Conservation (phyloP, 2,329 filamentous ascomycete genomes). For the Ophiostoma sp. region DNA sequence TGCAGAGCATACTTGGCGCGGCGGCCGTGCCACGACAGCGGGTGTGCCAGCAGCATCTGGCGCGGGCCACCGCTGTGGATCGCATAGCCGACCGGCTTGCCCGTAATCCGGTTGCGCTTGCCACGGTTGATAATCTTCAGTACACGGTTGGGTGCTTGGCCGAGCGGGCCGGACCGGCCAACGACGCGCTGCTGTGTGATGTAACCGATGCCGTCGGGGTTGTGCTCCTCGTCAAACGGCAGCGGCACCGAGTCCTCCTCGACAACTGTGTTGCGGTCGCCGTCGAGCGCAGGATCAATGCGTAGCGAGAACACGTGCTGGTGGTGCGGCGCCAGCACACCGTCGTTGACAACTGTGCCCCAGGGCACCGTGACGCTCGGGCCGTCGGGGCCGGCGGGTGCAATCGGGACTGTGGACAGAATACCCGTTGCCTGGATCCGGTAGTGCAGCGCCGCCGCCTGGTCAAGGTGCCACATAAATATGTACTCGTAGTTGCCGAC, state of each 20-base stretch:
- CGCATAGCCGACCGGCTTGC: constrained; percentile 43
- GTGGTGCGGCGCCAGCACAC: constrained; percentile 13
- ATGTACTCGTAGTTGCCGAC: constrained; percentile 63
- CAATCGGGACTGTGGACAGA: constrained; percentile 42
- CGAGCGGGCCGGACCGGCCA: constrained; percentile 41
- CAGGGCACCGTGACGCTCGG: constrained; percentile 22
- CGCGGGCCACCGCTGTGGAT: constrained; percentile 40
- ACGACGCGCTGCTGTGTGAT: constrained; percentile 40
- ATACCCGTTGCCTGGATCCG: constrained; percentile 63
- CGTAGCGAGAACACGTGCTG: constrained; percentile 14
- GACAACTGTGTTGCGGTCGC: constrained; percentile 48
- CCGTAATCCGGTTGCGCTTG: constrained; percentile 38
- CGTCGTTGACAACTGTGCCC: constrained; percentile 14
- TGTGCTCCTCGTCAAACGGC: constrained; percentile 37
- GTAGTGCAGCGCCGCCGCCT: constrained; percentile 54
- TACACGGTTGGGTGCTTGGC: constrained; percentile 45
- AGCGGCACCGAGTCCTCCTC: constrained; percentile 39
- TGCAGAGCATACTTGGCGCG: constrained; percentile 41
- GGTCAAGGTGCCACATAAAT: constrained; percentile 51
- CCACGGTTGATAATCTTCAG: constrained; percentile 47
- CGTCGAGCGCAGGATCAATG: constrained; percentile 48
- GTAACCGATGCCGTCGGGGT: constrained; percentile 48
- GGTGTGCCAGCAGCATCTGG: constrained; percentile 40
- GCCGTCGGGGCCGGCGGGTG: constrained; percentile 49
- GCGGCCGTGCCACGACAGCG: constrained; percentile 37